Evolutionary conservation across 2,329 filamentous ascomycete genomes (phyloP).

Genomic region (Didymella pomorum): DNA sequence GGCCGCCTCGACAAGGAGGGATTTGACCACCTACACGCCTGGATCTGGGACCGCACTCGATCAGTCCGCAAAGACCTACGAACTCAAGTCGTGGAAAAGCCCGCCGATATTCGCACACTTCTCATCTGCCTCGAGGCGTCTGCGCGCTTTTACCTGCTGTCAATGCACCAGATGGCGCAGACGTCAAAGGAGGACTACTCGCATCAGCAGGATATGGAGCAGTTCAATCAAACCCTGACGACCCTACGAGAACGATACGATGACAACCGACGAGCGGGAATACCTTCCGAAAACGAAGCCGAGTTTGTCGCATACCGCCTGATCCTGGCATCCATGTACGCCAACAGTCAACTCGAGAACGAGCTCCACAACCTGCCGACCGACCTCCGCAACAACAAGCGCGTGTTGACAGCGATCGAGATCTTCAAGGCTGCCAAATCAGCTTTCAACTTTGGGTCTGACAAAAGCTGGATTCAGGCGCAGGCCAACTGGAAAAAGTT

Average conservation of each 20-base stretch:
- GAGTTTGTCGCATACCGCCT: constrained; percentile 71
- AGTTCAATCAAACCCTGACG: constrained; percentile 68
- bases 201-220: constrained; percentile 68
- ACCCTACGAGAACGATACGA: constrained; percentile 63
- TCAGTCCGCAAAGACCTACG: constrained; percentile 72
- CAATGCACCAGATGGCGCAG: constrained; percentile 63
- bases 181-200: constrained; percentile 57
- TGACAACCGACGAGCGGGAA: constrained; percentile 51
- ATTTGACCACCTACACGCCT: constrained; percentile 61
- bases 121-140: constrained; percentile 70
- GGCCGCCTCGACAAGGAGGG: constrained; percentile 60
- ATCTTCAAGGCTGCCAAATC: constrained; percentile 65
- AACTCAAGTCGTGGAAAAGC: constrained; percentile 66
- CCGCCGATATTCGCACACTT: constrained; percentile 62
- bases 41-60: constrained; percentile 71
- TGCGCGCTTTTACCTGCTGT: constrained; percentile 69
- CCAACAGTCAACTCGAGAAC: constrained; percentile 62
- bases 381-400: constrained; percentile 59
- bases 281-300: constrained; percentile 65
- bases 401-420: constrained; percentile 65
- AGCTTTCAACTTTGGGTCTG: constrained; percentile 59
- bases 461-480: constrained; percentile 62
- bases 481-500: constrained; percentile 67
- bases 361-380: constrained; percentile 64
- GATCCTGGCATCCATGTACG: constrained; percentile 53